Evolutionary conservation across 768 basidiomycete genomes (phyloP).

Genomic region (Macrolepiota albuminosa): DNA sequence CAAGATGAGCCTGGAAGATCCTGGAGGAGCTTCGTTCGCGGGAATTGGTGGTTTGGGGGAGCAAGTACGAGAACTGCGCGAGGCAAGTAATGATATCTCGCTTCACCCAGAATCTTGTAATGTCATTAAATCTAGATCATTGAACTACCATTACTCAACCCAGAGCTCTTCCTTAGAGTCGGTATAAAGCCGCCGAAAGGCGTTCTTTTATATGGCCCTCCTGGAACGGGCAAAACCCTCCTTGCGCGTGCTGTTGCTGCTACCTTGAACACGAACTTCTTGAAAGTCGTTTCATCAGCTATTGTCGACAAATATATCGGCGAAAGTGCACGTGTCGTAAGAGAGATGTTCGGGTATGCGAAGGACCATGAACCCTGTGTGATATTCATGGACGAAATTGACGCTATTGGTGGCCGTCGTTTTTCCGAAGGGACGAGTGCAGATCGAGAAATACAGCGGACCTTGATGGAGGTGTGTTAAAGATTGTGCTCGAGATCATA

Average conservation of each 20-base stretch:
- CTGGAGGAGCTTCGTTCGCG: constrained; percentile 91
- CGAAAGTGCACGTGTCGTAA: constrained; percentile 91
- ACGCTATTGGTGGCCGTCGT: constrained; percentile 88
- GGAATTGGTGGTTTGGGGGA: constrained; percentile 95
- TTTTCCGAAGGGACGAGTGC: constrained; percentile 96
- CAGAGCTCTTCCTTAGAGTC: constrained; percentile 92
- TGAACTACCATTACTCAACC: constrained; percentile 89
- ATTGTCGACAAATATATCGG: constrained; percentile 99
- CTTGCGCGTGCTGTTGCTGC: constrained; percentile 96
- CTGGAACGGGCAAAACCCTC: constrained; percentile 95
- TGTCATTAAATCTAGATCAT: constrained; percentile 60
- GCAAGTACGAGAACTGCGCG: constrained; percentile 94
- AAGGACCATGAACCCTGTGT: constrained; percentile 97
- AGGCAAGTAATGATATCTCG: constrained; percentile 46
- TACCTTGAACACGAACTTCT: constrained; percentile 91
- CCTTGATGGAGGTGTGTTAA: constrained; percentile 79
- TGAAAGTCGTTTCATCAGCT: constrained; percentile 97
- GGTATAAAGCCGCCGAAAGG: constrained; percentile 97
- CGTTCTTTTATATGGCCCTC: constrained; percentile 93
- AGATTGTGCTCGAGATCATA: background rate
- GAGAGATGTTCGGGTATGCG: constrained; percentile 99
- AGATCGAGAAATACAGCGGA: constrained; percentile 97
- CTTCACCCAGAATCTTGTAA: background rate
- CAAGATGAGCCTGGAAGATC: constrained; percentile 99
- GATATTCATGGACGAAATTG: constrained; percentile 98